Percentiles rank a stretch among this genome's conserved stretches.
Evolutionary conservation across 352 stramenopile species (phyloP).

Genomic region (Globisporangium ultimum): DNA sequence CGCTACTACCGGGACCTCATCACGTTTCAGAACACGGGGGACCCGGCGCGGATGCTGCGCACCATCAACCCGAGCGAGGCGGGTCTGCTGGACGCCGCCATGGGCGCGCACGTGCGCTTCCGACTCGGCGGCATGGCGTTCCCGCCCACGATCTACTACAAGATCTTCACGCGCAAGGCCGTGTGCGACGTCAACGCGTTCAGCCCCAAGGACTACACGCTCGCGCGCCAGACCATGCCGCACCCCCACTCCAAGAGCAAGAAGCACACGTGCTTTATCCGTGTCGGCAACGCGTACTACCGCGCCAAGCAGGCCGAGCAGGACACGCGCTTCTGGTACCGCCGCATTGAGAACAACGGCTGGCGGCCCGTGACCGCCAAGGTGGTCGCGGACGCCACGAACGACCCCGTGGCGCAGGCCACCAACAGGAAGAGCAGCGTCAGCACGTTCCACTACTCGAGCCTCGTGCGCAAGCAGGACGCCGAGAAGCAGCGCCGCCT

Average conservation of each 20-base stretch:
- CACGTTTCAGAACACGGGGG: conserved; percentile 69
- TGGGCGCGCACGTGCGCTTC: conserved; percentile 82
- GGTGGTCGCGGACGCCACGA: conserved; percentile 55
- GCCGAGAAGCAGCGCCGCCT: conserved; percentile 40
- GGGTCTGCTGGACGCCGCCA: conserved; percentile 72
- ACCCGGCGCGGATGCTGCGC: conserved; percentile 76
- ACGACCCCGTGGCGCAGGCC: conserved; percentile 50
- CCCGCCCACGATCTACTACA: conserved; percentile 94
- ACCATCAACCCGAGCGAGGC: conserved; percentile 85
- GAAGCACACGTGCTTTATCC: conserved; percentile 40
- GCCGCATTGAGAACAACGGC: conserved; percentile 87
- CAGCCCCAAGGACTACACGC: conserved; percentile 87
- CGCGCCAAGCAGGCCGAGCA: conserved; percentile 43
- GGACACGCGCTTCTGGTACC: conserved; percentile 80
- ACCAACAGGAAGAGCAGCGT: conserved; percentile 30
- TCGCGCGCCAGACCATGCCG: conserved; percentile 32
- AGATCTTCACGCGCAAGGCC: conserved; percentile 86
- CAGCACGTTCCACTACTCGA: conserved; percentile 40
- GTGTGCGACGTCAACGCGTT: conserved; percentile 90
- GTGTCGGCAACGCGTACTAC: conserved; percentile 74
- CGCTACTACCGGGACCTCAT: conserved; percentile 80
- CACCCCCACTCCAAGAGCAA: conserved; percentile 18
- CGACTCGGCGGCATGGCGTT: conserved; percentile 84
- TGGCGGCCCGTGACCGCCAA: conserved; percentile 89
- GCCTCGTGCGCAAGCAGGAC: conserved; percentile 54